Evolutionary conservation across 129 eudicot genomes (phyloP), one percentile per base, ranked within the genome.

Genomic region (Tanacetum coccineum): DNA sequence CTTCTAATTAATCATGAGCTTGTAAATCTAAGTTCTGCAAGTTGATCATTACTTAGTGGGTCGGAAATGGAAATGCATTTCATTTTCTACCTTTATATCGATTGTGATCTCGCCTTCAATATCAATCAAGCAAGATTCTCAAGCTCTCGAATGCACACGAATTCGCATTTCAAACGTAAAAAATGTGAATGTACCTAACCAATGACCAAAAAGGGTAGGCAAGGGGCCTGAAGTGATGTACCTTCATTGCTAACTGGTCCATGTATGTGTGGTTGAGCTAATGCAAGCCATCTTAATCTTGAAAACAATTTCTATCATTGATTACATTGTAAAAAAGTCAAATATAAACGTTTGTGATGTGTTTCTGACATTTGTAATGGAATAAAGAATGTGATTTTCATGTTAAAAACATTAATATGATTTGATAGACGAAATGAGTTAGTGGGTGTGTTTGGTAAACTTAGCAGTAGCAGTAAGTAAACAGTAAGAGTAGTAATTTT

Each of bases 171-270:
- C 5, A 42, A 51, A 75, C 69, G 74, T 40, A 4, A 75, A 67
- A 75, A 50, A 42, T 50, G 70, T 75, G 80, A 50, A 26, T 50
- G 64, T 75, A 74, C 80, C 74, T 75, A 75, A 64, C 28, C n/a
- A 48, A 47, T 57, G 32, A 39, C 59, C 17, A 17, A 42, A 44
- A n/a, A 20, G 58, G 73, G 55, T 59, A 17, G 55, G 73, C 62
- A 59, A n/a, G 62, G 46, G 72, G 57, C 47, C 63, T 36, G 58
- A 68, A 68, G 5, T 59, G 69, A 67, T 60, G 64, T 19, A 0
- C 32, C 3, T 42, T 26, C 17, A 9, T 54, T 5, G 52, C 78
- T 65, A 74, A 74, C 51, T 56, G 67, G 52, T 11, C 36, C 48
- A 18, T 47, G 2, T 22, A 22, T 55, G 9, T 57, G 40, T 36